Evolutionary conservation across 805 yeast species (phyloP).

Genomic region (Yamadazyma paraphyllophila): DNA sequence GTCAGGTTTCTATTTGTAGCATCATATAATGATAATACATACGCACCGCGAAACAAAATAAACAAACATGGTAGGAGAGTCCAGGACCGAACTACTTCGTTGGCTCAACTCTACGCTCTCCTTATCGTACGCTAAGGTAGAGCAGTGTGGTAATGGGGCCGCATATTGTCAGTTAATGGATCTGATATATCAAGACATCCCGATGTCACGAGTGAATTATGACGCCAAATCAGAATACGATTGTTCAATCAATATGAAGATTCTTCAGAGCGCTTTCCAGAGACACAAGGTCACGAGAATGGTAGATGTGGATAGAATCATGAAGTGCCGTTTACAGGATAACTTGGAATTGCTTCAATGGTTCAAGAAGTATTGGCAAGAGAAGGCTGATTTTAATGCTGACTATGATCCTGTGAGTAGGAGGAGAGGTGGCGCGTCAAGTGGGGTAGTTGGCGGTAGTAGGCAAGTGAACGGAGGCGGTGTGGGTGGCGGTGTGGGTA

Average conservation of each 20-base stretch:
- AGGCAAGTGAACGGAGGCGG: not conserved
- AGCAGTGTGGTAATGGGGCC: conserved; percentile 95
- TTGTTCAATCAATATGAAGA: conserved; percentile 74
- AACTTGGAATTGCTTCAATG: conserved; percentile 93
- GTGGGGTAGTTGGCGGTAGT: not conserved
- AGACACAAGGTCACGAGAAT: conserved; percentile 67
- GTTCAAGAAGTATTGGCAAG: conserved; percentile 82
- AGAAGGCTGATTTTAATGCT: conserved; percentile 57
- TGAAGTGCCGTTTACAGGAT: conserved; percentile 89
- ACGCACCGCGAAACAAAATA: not conserved
- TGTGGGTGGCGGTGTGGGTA: not conserved
- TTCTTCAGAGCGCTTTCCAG: conserved; percentile 77
- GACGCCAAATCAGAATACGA: conserved; percentile 73
- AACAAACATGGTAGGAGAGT: conserved; percentile 49
- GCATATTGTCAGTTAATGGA: conserved; percentile 92
- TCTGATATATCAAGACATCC: conserved; percentile 77
- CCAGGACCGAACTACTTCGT: conserved; percentile 75
- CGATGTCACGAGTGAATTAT: conserved; percentile 75
- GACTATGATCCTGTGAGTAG: conserved; percentile 59
- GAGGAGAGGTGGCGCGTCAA: conserved; percentile 16
- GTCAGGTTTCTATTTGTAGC: too few species aligned
- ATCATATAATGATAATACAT: too few species aligned
- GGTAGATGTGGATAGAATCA: conserved; percentile 76
- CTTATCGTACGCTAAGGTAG: conserved; percentile 71
- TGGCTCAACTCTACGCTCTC: conserved; percentile 80